Evolutionary conservation across 2,329 filamentous ascomycete species (phyloP).

Genomic region (Paramyrothecium sp.): DNA sequence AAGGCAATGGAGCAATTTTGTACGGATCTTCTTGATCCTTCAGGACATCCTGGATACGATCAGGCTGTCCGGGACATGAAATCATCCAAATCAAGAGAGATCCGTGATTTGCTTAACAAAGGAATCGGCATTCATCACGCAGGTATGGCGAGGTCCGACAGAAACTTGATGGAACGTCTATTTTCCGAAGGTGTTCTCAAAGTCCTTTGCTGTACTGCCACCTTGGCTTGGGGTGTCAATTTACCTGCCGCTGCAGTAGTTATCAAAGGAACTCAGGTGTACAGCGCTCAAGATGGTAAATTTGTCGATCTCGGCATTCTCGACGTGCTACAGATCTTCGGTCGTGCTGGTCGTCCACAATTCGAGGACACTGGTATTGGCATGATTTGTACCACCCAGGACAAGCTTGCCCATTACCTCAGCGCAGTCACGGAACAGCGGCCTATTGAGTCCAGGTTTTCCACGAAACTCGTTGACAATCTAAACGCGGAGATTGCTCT

Average conservation of each 20-base stretch:
- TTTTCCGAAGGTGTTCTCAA: conserved; percentile 92
- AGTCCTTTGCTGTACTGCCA: conserved; percentile 97
- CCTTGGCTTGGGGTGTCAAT: conserved; percentile 97
- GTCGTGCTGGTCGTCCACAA: conserved; percentile 94
- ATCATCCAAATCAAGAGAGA: conserved; percentile 77
- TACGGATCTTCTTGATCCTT: conserved; percentile 80
- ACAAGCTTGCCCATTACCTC: conserved; percentile 88
- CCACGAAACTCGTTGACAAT: conserved; percentile 90
- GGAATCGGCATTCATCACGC: conserved; percentile 95
- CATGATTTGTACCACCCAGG: conserved; percentile 96
- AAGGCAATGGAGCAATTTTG: conserved; percentile 81
- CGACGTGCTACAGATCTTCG: conserved; percentile 96
- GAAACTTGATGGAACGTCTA: conserved; percentile 92
- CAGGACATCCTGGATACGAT: conserved; percentile 74
- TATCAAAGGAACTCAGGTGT: conserved; percentile 97
- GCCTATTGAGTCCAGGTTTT: conserved; percentile 97
- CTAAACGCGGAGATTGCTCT: conserved; percentile 92
- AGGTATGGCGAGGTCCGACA: conserved; percentile 90
- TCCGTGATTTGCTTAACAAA: conserved; percentile 85
- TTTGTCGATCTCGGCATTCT: conserved; percentile 95
- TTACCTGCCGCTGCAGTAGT: conserved; percentile 93
- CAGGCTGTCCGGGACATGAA: conserved; percentile 82
- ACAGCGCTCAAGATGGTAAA: conserved; percentile 94
- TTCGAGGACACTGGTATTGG: conserved; percentile 98
- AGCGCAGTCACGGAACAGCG: conserved; percentile 92